These are phyloP conservation scores for Hyphopichia wangnamkhiaoensis DNA, from an alignment of 1,139 yeast genomes.

Conservation along the genomic window DNA sequence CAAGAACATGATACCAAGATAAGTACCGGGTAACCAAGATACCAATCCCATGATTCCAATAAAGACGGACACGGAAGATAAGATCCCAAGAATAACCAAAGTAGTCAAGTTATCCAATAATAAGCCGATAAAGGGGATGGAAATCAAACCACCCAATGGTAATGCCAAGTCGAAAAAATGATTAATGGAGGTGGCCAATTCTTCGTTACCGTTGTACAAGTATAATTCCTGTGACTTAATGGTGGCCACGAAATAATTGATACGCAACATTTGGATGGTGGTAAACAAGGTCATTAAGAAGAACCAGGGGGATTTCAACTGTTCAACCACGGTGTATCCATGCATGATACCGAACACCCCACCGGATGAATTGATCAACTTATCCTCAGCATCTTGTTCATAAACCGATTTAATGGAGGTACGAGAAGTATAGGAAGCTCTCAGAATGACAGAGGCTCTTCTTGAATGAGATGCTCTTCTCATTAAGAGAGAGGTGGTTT, in stretches of 20 bases:
- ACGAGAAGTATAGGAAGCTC: conserved; percentile 34
- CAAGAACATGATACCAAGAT: conserved; percentile 64
- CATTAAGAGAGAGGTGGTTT: conserved; percentile 44
- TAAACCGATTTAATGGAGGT: conserved; percentile 53
- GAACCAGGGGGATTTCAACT: conserved; percentile 78
- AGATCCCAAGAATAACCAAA: conserved; percentile 52
- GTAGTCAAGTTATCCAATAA: conserved; percentile 75
- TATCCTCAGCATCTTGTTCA: conserved; percentile 64
- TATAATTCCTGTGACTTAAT: conserved; percentile 75
- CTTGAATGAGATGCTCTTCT: conserved; percentile 36
- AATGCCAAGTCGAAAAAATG: conserved; percentile 80
- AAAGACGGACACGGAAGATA: conserved; percentile 53
- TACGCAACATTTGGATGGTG: conserved; percentile 83
- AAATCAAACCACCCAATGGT: conserved; percentile 82
- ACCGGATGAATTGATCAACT: conserved; percentile 55
- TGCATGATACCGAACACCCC: conserved; percentile 89
- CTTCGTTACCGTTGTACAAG: conserved; percentile 53
- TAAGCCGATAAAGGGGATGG: conserved; percentile 87
- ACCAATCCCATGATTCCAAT: conserved; percentile 72
- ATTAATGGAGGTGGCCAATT: conserved; percentile 59
- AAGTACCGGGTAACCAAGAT: conserved; percentile 51
- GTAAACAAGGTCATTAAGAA: conserved; percentile 74
- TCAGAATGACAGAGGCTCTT: conserved; percentile 38
- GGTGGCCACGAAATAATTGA: conserved; percentile 90
- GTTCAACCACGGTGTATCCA: conserved; percentile 59